Evolutionary conservation across 1,284 basidiomycete species (phyloP).

Genomic region (Neonothopanus nambi): DNA sequence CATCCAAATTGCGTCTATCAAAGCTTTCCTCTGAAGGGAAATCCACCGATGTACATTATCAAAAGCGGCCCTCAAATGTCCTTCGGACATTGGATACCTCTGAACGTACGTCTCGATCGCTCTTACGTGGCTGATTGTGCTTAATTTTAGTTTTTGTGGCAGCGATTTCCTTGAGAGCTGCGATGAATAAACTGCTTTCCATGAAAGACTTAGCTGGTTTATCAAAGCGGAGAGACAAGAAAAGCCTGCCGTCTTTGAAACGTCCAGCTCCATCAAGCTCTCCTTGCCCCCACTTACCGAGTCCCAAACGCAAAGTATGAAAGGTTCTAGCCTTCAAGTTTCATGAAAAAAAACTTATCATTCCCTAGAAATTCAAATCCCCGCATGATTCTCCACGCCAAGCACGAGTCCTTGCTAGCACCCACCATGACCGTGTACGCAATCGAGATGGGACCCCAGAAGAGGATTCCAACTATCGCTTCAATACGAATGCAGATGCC

Average conservation of each 20-base stretch:
- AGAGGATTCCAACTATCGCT: too few relatives aligned
- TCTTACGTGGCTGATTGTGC: not conserved
- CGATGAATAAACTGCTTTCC: conserved; percentile 41
- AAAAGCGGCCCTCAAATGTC: conserved; percentile 30
- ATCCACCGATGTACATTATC: conserved; percentile 11
- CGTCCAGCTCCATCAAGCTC: conserved; percentile 5
- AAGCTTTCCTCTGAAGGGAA: conserved; percentile 18
- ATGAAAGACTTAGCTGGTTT: conserved; percentile 49
- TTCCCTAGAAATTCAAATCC: not conserved
- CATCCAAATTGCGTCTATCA: conserved; percentile 14
- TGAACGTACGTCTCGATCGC: conserved; percentile 33
- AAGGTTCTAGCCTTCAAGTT: too few relatives aligned
- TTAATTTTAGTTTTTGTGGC: not conserved
- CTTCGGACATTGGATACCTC: conserved; percentile 37
- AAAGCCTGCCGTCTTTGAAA: not conserved
- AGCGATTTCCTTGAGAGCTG: conserved; percentile 41
- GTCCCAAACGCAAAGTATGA: not conserved
- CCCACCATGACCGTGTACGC: too few relatives aligned
- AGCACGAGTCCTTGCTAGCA: too few relatives aligned
- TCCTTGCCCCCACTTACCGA: not conserved
- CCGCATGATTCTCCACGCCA: too few relatives aligned
- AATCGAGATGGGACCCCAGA: too few relatives aligned
- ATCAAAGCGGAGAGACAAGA: conserved; percentile 10
- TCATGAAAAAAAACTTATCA: too few relatives aligned
- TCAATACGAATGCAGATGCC: too few relatives aligned